phyloP scores from a whole-genome alignment of 148 eudicot genomes.

The Heliamphora exappendiculata region DNA sequence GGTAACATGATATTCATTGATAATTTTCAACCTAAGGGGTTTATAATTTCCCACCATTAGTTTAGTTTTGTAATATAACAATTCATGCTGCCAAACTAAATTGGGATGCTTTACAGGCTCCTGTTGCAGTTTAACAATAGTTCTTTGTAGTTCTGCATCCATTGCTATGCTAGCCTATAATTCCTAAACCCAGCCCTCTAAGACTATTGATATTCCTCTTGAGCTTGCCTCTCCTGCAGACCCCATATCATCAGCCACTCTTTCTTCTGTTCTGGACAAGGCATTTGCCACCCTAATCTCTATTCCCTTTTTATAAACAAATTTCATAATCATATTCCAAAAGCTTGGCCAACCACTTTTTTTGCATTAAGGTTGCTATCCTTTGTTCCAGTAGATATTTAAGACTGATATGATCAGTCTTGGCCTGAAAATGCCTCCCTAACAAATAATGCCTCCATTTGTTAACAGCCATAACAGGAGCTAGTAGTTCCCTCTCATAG shows the following conservation, averaged over 20 bases:
- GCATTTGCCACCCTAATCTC: not conserved
- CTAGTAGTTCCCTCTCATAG: too few species aligned
- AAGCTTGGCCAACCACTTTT: not conserved
- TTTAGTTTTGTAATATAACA: too few species aligned
- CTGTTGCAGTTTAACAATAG: not conserved
- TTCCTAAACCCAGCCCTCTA: too few species aligned
- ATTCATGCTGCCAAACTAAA: too few species aligned
- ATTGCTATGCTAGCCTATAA: too few species aligned
- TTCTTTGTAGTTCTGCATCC: not conserved
- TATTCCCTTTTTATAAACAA: not conserved
- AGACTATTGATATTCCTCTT: too few species aligned
- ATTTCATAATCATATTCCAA: too few species aligned
- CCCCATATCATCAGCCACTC: accelerated
- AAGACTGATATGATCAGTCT: not conserved
- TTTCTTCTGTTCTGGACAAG: not conserved
- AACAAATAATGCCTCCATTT: not conserved
- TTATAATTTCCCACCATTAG: too few species aligned
- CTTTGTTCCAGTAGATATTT: not conserved
- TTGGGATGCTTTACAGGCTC: not conserved
- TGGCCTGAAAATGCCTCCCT: not conserved
- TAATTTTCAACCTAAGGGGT: too few species aligned
- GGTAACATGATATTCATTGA: too few species aligned
- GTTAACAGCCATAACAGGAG: not conserved
- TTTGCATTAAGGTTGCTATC: not conserved
- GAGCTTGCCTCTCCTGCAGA: accelerated